Percentiles rank a stretch among this genome's conserved stretches.
These are phyloP conservation scores for Epichloe coenophiala DNA, from an alignment of 2,329 filamentous ascomycete species.

Conservation along the genomic window DNA sequence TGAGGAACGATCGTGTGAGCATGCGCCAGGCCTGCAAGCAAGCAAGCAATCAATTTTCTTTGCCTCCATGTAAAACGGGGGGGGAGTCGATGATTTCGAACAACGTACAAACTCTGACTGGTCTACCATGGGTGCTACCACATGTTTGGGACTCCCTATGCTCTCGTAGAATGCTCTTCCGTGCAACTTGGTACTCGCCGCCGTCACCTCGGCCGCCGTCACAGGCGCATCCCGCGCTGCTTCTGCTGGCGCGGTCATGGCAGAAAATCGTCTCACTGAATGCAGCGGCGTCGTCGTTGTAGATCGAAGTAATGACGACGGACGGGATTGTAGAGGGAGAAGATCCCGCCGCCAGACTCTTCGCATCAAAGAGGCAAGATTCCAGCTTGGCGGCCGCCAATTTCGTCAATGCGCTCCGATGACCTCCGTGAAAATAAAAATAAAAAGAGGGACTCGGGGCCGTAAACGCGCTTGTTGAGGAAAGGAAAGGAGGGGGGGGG, in stretches of 20 bases:
- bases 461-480: no score
- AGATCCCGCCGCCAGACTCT: not conserved
- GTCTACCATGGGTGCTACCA: constrained; percentile 96
- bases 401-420: no score
- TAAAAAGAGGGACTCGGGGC: not conserved
- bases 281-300: not conserved
- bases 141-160: constrained; percentile 78
- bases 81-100: no score
- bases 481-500: no score
- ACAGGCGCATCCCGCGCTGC: constrained; percentile 7
- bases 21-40: constrained; percentile 74
- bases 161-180: constrained; percentile 90
- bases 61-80: not conserved
- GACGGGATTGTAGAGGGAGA: not conserved
- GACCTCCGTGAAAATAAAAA: not conserved
- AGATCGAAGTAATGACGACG: not conserved
- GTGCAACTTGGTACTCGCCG: constrained; percentile 50
- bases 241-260: constrained; percentile 16
- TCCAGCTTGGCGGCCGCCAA: no score
- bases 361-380: constrained; percentile 1
- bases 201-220: constrained; percentile 8
- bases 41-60: not conserved
- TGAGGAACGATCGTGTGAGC: constrained; percentile 84
- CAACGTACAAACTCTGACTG: constrained; percentile 84
- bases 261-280: constrained; percentile 14